Evolutionary conservation across 805 yeast species (phyloP), one percentile per base, ranked within the genome.

Genomic region (Diddensiella santjacobensis): DNA sequence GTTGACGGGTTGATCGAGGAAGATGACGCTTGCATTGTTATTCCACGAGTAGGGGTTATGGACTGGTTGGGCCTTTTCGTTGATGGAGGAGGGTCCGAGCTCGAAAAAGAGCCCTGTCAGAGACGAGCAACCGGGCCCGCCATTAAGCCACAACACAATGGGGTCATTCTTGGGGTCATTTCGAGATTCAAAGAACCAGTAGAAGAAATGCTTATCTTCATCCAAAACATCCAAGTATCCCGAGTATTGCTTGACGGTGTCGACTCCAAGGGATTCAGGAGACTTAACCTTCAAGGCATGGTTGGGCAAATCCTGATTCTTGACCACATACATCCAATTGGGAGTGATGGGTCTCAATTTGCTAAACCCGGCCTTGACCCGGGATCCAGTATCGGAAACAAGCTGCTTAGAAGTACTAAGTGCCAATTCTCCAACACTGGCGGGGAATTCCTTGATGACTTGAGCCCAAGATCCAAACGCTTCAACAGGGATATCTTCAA

Each of bases 81-180:
- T 79, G 54, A 91, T 82, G 13, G 85, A 75, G 1, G 96, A 78
- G 6, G 98, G 96, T 22, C 99, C 98, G 59, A 90, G 75, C 68
- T 93, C 98, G 60, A 91, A 90, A 64, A 91, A 84, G 55, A 90
- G 74, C 15, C 98, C 98, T 15, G 95, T 87, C 64, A 87, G 70
- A 1, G 96, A 86, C 0, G 96, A 87, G 67, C 97, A 90, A n/a
- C 97, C 97, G 42, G 97, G 97, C 10, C 97, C 97, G 54, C 97
- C 97, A 65, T 91, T 90, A 61, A 91, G 73, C 97, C 96, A 88
- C 61, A 89, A 72, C 45, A 89, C 77, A 35, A 89, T 74, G 2
- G 96, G 96, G 69, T 89, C 96, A 51, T 75, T 85, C 54, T 71
- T 70, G 15, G 96, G 96, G 67, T 87, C 91, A 66, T 84, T 84